Percentiles rank a stretch among this genome's conserved stretches.
Evolutionary conservation across 108 stramenopile species (phyloP).

Genomic region (Stephanodiscus minutulus): DNA sequence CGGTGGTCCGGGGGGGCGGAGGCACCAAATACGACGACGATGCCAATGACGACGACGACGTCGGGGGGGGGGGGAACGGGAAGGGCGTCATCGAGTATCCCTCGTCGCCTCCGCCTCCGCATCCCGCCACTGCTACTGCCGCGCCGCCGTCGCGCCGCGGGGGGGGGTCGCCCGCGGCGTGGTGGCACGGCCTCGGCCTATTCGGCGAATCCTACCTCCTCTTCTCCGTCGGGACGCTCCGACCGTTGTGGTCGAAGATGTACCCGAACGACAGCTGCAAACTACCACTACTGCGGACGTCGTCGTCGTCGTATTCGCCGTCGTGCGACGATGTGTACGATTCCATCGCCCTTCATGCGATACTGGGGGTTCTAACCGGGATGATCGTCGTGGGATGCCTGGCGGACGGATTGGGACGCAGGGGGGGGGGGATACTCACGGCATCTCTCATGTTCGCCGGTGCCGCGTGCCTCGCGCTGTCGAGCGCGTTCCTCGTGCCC

Average conservation of each 20-base stretch:
- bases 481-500: slow-evolving; percentile 16
- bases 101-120: too few relatives aligned
- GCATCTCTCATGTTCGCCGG: slow-evolving; percentile 58
- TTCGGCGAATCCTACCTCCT: slow-evolving; percentile 84
- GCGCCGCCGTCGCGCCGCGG: too few relatives aligned
- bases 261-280: slow-evolving; percentile 31
- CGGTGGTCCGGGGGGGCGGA: too few relatives aligned
- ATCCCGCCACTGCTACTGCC: too few relatives aligned
- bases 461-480: slow-evolving; percentile 32
- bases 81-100: too few relatives aligned
- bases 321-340: neutral
- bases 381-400: slow-evolving; percentile 63
- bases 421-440: slow-evolving; percentile 62
- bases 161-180: neutral
- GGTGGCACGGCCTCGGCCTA: slow-evolving; percentile 77
- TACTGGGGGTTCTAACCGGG: slow-evolving; percentile 66
- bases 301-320: slow-evolving; percentile 25
- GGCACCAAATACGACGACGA: too few relatives aligned
- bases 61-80: too few relatives aligned
- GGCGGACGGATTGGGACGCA: slow-evolving; percentile 57
- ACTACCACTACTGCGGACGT: slow-evolving; percentile 4
- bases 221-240: slow-evolving; percentile 71
- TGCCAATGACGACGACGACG: too few relatives aligned
- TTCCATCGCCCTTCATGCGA: slow-evolving; percentile 60
- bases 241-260: slow-evolving; percentile 65